Evolutionary conservation across 176 grass and related monocot genomes (phyloP), one percentile per base, ranked within the genome.

Genomic region (Paspalum vaginatum): DNA sequence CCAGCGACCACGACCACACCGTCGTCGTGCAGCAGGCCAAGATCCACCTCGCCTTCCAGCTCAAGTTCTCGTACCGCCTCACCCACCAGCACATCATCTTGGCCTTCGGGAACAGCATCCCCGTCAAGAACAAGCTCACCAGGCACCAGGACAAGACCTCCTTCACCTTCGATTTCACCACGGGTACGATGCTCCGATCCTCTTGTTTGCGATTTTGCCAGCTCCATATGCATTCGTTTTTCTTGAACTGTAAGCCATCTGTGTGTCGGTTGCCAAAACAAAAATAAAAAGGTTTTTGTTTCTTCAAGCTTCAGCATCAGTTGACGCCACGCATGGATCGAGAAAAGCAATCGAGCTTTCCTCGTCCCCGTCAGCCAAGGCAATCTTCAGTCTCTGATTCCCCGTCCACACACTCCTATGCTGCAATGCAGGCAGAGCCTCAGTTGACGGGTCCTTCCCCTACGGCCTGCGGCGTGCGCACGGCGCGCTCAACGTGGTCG

Each of bases 21-120:
- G 90, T 95, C 11, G 44, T 91, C 14, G 88, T 98, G 75, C 92
- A 89, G 60, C 86, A 93, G 81, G 92, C 95, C 4, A 98, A 80
- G 83, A 98, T 98, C 76, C 86, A 95, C 70, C 70, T 98, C 78
- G 95, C 92, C 1, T 98, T 98, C 11, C 79, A 93, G 65, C 77
- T 92, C 16, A 85, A 64, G 14, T 91, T 95, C 85, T 52, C 86
- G 2, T 81, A 83, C 70, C 87, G 69, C 47, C 70, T 97, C 76
- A 83, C 75, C 9, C 82, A 70, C 83, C 95, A 98, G 74, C 78
- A 98, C 73, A 84, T 98, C 77, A 42, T 98, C 42, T 59, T 98
- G 21, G 95, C 92, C 2, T 79, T 98, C 38, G 95, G 92, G 16
- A 13, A 84, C 16, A 21, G 60, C 45, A 83, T 86, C 43, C 95